Conservation (phyloP, 2,329 filamentous ascomycete genomes). For the Diaporthe batatas region DNA sequence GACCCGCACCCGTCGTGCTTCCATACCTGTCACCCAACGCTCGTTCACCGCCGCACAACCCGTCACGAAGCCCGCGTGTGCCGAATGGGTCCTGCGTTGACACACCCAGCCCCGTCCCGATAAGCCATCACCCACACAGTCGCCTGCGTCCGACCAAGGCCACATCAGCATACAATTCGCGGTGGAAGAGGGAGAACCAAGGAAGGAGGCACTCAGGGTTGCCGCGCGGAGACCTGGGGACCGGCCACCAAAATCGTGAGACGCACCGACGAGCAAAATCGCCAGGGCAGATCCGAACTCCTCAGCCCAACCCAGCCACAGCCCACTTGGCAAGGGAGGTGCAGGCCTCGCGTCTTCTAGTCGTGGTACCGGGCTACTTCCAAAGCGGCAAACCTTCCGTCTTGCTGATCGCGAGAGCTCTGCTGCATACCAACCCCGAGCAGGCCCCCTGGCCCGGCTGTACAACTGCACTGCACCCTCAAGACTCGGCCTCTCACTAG, state of each 20-base stretch:
- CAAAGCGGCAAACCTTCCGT: slow-evolving; percentile 38
- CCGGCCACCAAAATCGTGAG: slow-evolving; percentile 31
- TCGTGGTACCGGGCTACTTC: slow-evolving; percentile 41
- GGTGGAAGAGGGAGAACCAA: slow-evolving; percentile 30
- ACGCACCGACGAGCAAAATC: slow-evolving; percentile 26
- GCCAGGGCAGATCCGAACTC: slow-evolving; percentile 36
- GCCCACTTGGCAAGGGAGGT: slow-evolving; percentile 39
- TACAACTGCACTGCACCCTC: slow-evolving; percentile 46
- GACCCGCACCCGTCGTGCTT: slow-evolving; percentile 28
- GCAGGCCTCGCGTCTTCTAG: slow-evolving; percentile 37
- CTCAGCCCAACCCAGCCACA: slow-evolving; percentile 34
- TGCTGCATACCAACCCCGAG: slow-evolving; percentile 41
- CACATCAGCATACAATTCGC: slow-evolving; percentile 21
- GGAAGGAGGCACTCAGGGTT: slow-evolving; percentile 29
- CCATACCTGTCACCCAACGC: slow-evolving; percentile 24
- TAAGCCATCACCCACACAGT: slow-evolving; percentile 31
- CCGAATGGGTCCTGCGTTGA: slow-evolving; percentile 39
- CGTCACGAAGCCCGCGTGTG: slow-evolving; percentile 34
- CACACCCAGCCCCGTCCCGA: slow-evolving; percentile 31
- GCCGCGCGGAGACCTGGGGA: slow-evolving; percentile 36
- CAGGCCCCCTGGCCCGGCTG: slow-evolving; percentile 43
- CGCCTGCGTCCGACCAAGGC: slow-evolving; percentile 21
- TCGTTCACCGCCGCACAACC: slow-evolving; percentile 37
- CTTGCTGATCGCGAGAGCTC: slow-evolving; percentile 42
- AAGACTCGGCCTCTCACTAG: slow-evolving; percentile 49